These are phyloP conservation scores for Vitis rotundifolia DNA, from an alignment of 164 flowering plant genomes.

Conservation along the genomic window DNA sequence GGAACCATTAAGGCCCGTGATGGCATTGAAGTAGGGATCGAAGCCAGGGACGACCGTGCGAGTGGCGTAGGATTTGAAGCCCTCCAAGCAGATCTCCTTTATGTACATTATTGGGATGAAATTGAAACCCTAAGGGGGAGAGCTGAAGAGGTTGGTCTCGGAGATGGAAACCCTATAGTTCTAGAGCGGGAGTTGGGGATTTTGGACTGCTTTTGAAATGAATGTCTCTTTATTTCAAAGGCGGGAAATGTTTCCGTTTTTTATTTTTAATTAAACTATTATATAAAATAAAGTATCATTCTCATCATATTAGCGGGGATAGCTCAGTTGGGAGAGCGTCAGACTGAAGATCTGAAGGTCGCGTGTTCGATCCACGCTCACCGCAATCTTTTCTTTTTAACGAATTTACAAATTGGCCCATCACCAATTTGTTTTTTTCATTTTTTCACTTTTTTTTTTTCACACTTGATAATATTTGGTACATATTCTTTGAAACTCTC, in stretches of 20 bases:
- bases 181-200: neutral
- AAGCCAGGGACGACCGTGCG: slow-evolving; percentile 92
- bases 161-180: slow-evolving; percentile 11
- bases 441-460: too few relatives aligned
- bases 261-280: too few relatives aligned
- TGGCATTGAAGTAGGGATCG: slow-evolving; percentile 94
- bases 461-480: too few relatives aligned
- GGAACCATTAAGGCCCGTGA: slow-evolving; percentile 94
- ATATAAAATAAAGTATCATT: too few relatives aligned
- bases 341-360: slow-evolving; percentile 67
- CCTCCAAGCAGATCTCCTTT: slow-evolving; percentile 89
- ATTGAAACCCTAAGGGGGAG: neutral
- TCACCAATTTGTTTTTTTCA: too few relatives aligned
- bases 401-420: too few relatives aligned
- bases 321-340: slow-evolving; percentile 79
- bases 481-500: too few relatives aligned
- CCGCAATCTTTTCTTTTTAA: slow-evolving; percentile 28
- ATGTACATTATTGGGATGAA: slow-evolving; percentile 49
- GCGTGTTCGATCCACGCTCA: slow-evolving; percentile 82
- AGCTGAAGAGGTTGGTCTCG: neutral
- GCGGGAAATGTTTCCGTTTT: too few relatives aligned
- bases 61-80: slow-evolving; percentile 97
- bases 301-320: slow-evolving; percentile 44
- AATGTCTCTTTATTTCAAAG: too few relatives aligned
- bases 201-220: neutral